Percentiles rank a stretch among this genome's conserved stretches.
Evolutionary conservation across 208 protist species (phyloP).

Genomic region (Acanthamoeba lenticulata): DNA sequence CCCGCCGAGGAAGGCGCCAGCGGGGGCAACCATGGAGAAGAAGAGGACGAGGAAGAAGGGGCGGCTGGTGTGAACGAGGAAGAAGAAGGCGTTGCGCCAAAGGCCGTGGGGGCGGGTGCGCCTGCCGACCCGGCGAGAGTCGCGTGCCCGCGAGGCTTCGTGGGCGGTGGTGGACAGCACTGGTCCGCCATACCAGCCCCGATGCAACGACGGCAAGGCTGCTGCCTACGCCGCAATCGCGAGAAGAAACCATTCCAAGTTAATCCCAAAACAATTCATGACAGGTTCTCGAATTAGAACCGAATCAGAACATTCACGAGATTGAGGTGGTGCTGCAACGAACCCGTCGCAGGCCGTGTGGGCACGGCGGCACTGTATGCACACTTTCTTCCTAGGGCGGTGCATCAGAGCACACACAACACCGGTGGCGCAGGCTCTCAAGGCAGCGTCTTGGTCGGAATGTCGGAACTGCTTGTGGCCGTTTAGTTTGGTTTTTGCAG

Average conservation of each 20-base stretch:
- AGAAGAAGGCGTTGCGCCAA: background rate
- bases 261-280: background rate
- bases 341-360: constrained; percentile 24
- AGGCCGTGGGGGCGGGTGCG: background rate
- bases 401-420: background rate
- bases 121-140: background rate
- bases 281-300: background rate
- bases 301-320: background rate
- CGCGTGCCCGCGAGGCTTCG: background rate
- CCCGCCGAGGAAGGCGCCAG: background rate
- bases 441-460: too few relatives aligned
- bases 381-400: constrained; percentile 1
- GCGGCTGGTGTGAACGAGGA: background rate
- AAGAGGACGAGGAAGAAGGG: background rate
- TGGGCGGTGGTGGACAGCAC: background rate
- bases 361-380: background rate
- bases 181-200: background rate
- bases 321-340: background rate
- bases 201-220: constrained; percentile 1
- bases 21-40: background rate
- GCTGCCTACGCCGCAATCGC: background rate
- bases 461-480: too few relatives aligned
- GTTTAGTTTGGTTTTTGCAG: too few relatives aligned
- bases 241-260: background rate
- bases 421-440: too few relatives aligned